Percentiles rank a stretch among this genome's conserved stretches.
Evolutionary conservation across 208 protist genomes (phyloP).

Genomic region (Leishmania arabica): DNA sequence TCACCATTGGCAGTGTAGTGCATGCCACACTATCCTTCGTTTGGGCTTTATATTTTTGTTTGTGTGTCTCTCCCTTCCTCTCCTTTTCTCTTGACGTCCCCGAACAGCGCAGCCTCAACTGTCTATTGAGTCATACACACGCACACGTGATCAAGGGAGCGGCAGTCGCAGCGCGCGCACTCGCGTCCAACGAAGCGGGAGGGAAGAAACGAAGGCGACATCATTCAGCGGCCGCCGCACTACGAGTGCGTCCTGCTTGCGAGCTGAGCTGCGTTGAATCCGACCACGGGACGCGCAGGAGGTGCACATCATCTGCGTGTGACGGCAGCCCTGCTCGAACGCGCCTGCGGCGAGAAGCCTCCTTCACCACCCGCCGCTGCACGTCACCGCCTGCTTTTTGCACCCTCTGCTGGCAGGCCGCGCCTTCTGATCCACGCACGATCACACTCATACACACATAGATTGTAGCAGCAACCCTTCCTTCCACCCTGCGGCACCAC

Average conservation of each 20-base stretch:
- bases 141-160: not conserved
- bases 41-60: not conserved
- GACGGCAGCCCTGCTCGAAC: not conserved
- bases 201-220: not conserved
- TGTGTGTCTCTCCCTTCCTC: not conserved
- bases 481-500: not conserved
- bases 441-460: constrained; percentile 11
- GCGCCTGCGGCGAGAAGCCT: not conserved
- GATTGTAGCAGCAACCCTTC: not conserved
- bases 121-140: not conserved
- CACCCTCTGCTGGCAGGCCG: not conserved
- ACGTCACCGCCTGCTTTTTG: not conserved
- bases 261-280: not conserved
- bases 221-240: not conserved
- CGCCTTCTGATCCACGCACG: not conserved
- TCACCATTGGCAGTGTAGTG: not conserved
- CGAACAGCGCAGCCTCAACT: too few relatives aligned
- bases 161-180: not conserved
- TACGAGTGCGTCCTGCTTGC: not conserved
- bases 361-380: not conserved
- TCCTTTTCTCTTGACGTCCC: not conserved
- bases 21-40: not conserved
- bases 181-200: not conserved
- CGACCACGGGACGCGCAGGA: not conserved
- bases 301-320: not conserved